phyloP scores from a whole-genome alignment of 2,329 filamentous ascomycete genomes.

The Calcarisporium arbuscula region DNA sequence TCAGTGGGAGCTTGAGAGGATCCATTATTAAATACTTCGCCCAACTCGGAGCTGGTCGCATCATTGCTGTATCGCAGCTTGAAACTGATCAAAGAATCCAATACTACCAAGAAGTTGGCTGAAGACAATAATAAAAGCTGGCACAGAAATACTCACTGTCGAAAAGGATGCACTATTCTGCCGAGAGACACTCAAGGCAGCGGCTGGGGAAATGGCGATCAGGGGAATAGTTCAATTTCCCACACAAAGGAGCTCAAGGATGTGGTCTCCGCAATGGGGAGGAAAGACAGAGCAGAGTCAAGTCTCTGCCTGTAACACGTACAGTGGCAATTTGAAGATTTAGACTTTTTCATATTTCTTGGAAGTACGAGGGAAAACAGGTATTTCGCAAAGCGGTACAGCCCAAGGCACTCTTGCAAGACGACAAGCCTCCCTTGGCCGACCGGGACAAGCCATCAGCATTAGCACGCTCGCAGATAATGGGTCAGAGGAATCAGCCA shows the following conservation, averaged over 20 bases:
- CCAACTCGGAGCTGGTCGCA: slow-evolving; percentile 4
- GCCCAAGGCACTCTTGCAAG: slow-evolving; percentile 7
- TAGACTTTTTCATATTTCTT: slow-evolving; percentile 8
- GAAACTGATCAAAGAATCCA: too few relatives aligned
- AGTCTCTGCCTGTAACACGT: background rate
- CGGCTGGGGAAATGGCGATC: background rate
- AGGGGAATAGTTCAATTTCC: slow-evolving; percentile 6
- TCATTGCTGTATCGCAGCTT: slow-evolving; percentile 1
- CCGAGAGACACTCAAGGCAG: slow-evolving; percentile 2
- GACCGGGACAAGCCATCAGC: slow-evolving; percentile 4
- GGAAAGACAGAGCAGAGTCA: slow-evolving; percentile 1
- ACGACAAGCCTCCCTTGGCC: slow-evolving; percentile 1
- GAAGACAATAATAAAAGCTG: slow-evolving; percentile 2
- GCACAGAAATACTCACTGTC: slow-evolving; percentile 4
- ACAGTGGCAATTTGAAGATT: slow-evolving; percentile 1
- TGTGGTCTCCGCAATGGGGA: too few relatives aligned
- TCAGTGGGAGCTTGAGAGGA: background rate
- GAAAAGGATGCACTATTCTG: background rate
- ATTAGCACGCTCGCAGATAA: slow-evolving; percentile 1
- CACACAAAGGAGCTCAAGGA: too few relatives aligned
- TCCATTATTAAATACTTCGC: slow-evolving; percentile 5
- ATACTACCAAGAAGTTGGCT: background rate
- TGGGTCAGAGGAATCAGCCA: too few relatives aligned
- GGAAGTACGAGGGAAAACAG: slow-evolving; percentile 2
- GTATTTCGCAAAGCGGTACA: slow-evolving; percentile 2